Base-by-base conservation (phyloP, 805 yeast genomes). In the Kodamaea neixiangensis region DNA sequence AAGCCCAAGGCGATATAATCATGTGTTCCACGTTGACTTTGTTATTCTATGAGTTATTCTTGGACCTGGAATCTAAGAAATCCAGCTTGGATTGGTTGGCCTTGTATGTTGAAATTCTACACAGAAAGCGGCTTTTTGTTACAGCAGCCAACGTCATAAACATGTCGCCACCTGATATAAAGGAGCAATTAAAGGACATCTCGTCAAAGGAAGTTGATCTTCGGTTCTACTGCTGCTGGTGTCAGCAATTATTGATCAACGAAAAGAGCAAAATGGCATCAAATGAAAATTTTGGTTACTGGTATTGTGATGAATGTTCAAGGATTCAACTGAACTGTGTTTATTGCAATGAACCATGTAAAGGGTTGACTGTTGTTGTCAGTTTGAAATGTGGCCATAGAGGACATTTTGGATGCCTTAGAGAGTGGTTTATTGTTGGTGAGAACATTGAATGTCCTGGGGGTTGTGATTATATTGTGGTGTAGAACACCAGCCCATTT, bases 291-390 rank as follows among this genome's bases (percentile, higher is more conserved):
- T 80, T 82, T 59, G 96, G 96, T 1, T 84, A 78, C 58, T 91
- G 97, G 96, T 88, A 85, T 65, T 92, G 97, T 69, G 89, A 83
- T 48, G 76, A 74, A 18, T 92, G 97, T 65, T 69, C 76, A 9
- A 72, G 68, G 46, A 71, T 72, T 13, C 83, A 82, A 53, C 85
- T 82, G 52, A 78, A 83, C n/a, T 92, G 97, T 66, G 76, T 85
- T 21, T 80, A 85, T 54, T 92, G 97, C 66, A 78, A 85, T 54
- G 86, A 80, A 61, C 89, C 96, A 0, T 75, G 92, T 59, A 81
- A 80, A 56, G 96, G 96, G 0, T 72, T 87, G 50, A 77, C 85
- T 13, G 79, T 87, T 13, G 75, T 78, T 72, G 54, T 69, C 74
- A 53, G 73, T 56, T 64, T 87, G 46, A 78, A 73, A 20, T 93